Conservation (phyloP, 1,284 basidiomycete genomes). For the Cutaneotrichosporon dermatis region DNA sequence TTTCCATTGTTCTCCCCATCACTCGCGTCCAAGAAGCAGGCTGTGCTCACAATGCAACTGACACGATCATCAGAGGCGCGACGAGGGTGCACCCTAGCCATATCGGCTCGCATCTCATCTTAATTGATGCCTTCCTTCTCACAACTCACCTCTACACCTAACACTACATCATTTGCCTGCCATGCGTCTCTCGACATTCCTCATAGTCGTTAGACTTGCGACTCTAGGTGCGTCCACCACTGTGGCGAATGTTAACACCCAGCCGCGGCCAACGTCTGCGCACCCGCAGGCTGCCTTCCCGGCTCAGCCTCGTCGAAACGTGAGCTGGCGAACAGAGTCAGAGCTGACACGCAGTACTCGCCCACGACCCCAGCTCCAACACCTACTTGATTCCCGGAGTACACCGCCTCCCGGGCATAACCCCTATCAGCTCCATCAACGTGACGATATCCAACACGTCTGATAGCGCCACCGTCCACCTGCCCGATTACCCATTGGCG, state of each 20-base stretch:
- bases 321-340: constrained; percentile 57
- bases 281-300: constrained; percentile 20
- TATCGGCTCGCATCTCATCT: no score
- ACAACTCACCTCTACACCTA: no score
- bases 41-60: no score
- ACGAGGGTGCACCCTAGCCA: no score
- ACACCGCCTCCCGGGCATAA: not conserved
- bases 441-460: not conserved
- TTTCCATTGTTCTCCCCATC: no score
- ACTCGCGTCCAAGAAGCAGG: no score
- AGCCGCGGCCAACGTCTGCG: constrained; percentile 16
- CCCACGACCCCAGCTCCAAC: constrained; percentile 43
- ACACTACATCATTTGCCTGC: not conserved
- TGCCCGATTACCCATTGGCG: constrained; percentile 24
- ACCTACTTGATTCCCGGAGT: constrained; percentile 20
- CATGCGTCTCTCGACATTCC: not conserved
- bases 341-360: constrained; percentile 67
- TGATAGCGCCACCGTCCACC: constrained; percentile 15
- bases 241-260: not conserved
- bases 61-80: no score
- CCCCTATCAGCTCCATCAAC: not conserved
- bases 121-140: no score
- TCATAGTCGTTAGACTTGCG: not conserved
- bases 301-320: constrained; percentile 23
- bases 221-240: no score